These are phyloP conservation scores for Kurtzmaniella natalensis DNA, from an alignment of 1,139 yeast species.

Conservation along the genomic window DNA sequence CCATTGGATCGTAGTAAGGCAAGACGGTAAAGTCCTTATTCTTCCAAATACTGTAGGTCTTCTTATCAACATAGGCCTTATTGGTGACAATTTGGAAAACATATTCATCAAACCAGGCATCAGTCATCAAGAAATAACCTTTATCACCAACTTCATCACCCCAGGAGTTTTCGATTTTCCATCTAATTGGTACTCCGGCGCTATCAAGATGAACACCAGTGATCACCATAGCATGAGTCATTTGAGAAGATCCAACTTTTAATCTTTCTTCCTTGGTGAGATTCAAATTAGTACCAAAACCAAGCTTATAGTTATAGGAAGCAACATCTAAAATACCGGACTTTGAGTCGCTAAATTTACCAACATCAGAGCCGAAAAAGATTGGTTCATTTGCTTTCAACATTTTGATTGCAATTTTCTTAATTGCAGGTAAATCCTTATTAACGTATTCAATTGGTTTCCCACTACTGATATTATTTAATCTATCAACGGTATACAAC, in stretches of 20 bases:
- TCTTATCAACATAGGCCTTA: conserved; percentile 44
- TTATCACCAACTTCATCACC: conserved; percentile 70
- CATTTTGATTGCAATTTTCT: conserved; percentile 59
- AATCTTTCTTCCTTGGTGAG: conserved; percentile 51
- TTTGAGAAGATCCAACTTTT: conserved; percentile 52
- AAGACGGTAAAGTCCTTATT: conserved; percentile 50
- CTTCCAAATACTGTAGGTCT: conserved; percentile 45
- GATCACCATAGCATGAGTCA: conserved; percentile 88
- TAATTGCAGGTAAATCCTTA: conserved; percentile 53
- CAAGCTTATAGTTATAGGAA: conserved; percentile 65
- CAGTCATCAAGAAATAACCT: conserved; percentile 79
- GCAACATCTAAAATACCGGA: conserved; percentile 66
- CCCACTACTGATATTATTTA: conserved; percentile 69
- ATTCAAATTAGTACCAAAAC: conserved; percentile 50
- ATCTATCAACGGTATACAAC: conserved; percentile 63
- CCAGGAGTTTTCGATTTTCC: conserved; percentile 88
- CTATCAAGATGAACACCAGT: conserved; percentile 59
- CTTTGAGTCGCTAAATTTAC: conserved; percentile 55
- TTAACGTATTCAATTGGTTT: conserved; percentile 68
- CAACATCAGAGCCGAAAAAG: conserved; percentile 83
- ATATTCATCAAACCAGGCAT: conserved; percentile 76
- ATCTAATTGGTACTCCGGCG: conserved; percentile 54
- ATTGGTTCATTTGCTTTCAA: conserved; percentile 71
- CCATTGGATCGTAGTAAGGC: conserved; percentile 87
- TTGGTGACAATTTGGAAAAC: conserved; percentile 79